Conservation (phyloP, 768 basidiomycete species). For the Lentinula sp. region DNA sequence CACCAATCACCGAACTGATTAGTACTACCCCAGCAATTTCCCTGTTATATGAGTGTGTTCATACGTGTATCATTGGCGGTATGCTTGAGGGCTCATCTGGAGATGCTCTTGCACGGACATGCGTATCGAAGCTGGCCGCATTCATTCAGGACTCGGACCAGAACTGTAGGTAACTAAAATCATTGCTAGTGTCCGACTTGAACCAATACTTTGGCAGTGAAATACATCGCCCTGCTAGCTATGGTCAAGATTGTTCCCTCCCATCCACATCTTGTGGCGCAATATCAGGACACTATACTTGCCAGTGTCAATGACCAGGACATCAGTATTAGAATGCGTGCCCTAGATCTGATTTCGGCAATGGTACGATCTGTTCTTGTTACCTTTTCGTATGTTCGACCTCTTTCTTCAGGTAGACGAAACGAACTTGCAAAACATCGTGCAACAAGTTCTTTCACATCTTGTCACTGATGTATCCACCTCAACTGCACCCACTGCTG, state of each 20-base stretch:
- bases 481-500: constrained; percentile 49
- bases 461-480: constrained; percentile 58
- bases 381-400: constrained; percentile 1
- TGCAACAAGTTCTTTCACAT: constrained; percentile 85
- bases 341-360: constrained; percentile 87
- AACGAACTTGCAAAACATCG: constrained; percentile 81
- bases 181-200: background rate
- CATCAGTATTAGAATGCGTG: constrained; percentile 93
- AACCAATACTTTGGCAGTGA: constrained; percentile 52
- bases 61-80: constrained; percentile 95
- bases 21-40: constrained; percentile 95
- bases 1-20: constrained; percentile 92
- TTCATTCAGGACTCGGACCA: constrained; percentile 94
- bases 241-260: constrained; percentile 94
- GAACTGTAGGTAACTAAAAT: constrained; percentile 61
- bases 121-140: constrained; percentile 88
- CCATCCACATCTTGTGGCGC: constrained; percentile 82
- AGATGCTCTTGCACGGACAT: constrained; percentile 73
- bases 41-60: constrained; percentile 94
- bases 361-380: constrained; percentile 53
- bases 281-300: constrained; percentile 89
- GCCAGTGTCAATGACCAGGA: constrained; percentile 89
- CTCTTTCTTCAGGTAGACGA: constrained; percentile 61
- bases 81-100: constrained; percentile 84
- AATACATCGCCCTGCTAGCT: constrained; percentile 93